Conservation (phyloP, 192 early-diverging fungal genomes). For the Podochytrium sp. region DNA sequence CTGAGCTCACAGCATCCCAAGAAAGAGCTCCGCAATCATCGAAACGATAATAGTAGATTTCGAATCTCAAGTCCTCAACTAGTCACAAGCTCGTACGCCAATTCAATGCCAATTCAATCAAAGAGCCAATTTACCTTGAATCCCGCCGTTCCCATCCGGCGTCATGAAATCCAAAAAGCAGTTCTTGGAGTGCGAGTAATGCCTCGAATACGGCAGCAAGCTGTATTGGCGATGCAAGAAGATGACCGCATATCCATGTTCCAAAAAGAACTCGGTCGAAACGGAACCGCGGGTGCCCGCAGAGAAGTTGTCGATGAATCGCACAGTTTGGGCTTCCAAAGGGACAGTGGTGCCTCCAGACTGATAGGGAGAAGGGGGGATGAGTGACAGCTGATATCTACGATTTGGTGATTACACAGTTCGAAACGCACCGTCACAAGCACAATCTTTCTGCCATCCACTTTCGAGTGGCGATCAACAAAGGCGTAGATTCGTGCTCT, state of each 20-base stretch:
- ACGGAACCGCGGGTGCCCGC: slow-evolving; percentile 93
- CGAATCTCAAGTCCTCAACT: no score
- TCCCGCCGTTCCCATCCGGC: slow-evolving; percentile 56
- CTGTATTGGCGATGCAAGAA: slow-evolving; percentile 94
- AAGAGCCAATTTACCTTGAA: no score
- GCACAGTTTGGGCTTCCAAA: slow-evolving; percentile 92
- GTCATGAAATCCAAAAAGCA: slow-evolving; percentile 86
- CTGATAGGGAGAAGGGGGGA: slow-evolving; percentile 16
- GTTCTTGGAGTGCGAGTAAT: slow-evolving; percentile 80
- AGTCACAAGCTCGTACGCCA: no score
- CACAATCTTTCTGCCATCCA: slow-evolving; percentile 20
- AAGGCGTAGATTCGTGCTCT: slow-evolving; percentile 7
- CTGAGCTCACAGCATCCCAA: no score
- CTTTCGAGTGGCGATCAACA: slow-evolving; percentile 12
- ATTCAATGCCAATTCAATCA: no score
- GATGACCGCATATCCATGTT: slow-evolving; percentile 91
- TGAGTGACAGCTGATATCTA: not conserved
- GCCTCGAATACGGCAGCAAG: slow-evolving; percentile 88
- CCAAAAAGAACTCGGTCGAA: slow-evolving; percentile 91
- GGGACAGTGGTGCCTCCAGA: slow-evolving; percentile 96
- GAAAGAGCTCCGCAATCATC: not conserved
- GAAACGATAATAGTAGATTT: no score
- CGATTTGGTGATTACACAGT: not conserved
- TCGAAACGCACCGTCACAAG: slow-evolving; percentile 25
- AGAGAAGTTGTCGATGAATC: slow-evolving; percentile 99